phyloP scores from a whole-genome alignment of 768 basidiomycete species.

The Lentinula aciculospora region DNA sequence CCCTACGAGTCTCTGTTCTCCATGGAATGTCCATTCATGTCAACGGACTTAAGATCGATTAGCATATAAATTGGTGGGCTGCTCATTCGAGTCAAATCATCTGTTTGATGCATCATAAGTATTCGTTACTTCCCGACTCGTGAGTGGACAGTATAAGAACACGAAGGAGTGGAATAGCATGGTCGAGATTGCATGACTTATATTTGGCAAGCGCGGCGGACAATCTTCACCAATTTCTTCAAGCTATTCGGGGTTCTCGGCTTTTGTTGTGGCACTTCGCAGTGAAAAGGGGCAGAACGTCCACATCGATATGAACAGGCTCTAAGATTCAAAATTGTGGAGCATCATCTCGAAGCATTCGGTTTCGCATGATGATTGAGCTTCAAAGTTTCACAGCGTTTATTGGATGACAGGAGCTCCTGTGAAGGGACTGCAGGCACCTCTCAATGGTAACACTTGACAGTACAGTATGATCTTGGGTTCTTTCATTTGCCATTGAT shows the following conservation, averaged over 20 bases:
- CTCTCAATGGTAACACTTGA: background rate
- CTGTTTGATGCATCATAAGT: background rate
- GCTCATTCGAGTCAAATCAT: background rate
- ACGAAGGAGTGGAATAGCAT: background rate
- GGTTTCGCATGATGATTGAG: constrained; percentile 5
- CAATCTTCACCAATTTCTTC: too few relatives aligned
- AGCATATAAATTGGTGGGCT: background rate
- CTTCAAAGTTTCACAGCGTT: background rate
- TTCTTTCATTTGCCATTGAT: background rate
- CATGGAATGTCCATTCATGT: background rate
- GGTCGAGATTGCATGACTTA: too few relatives aligned
- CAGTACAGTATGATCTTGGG: background rate
- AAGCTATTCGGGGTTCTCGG: background rate
- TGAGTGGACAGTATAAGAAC: background rate
- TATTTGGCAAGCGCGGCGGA: too few relatives aligned
- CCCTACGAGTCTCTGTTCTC: background rate
- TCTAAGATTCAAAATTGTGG: background rate
- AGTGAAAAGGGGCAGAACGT: background rate
- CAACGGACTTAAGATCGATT: background rate
- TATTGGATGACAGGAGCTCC: constrained; percentile 1
- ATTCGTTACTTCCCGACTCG: background rate
- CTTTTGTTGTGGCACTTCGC: background rate
- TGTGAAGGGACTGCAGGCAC: background rate
- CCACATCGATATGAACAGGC: background rate
- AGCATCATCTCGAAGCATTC: background rate